Evolutionary conservation across 495 filamentous ascomycete species (phyloP).

Genomic region (Aspergillus incahuasiensis): DNA sequence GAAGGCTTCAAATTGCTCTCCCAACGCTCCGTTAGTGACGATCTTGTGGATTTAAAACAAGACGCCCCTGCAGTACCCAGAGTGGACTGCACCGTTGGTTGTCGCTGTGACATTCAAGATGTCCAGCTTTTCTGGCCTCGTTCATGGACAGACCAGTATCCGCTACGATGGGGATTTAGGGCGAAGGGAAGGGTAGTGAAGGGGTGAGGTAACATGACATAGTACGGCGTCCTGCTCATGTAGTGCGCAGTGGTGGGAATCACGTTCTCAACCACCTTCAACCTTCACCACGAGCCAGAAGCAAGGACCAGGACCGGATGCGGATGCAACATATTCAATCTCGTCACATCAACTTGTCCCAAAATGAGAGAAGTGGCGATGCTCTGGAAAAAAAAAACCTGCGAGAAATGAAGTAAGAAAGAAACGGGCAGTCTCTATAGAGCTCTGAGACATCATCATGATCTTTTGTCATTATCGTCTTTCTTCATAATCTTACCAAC

Average conservation of each 20-base stretch:
- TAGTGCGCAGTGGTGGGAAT: not conserved
- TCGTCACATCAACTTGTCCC: not conserved
- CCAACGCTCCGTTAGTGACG: slow-evolving; percentile 74
- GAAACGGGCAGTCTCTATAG: slow-evolving; percentile 8
- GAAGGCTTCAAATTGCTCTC: slow-evolving; percentile 49
- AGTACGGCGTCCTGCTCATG: not conserved
- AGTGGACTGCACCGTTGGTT: slow-evolving; percentile 65
- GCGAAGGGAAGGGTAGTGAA: not conserved
- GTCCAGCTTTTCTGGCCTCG: not conserved
- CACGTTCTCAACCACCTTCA: not conserved
- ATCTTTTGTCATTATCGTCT: slow-evolving; percentile 18
- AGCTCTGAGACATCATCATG: slow-evolving; percentile 16
- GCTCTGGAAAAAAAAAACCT: slow-evolving; percentile 5
- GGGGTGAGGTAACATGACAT: not conserved
- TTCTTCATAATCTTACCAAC: slow-evolving; percentile 23
- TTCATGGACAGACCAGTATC: not conserved
- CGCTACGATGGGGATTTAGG: not conserved
- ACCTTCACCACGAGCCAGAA: not conserved
- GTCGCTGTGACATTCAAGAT: not conserved
- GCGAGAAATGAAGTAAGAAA: slow-evolving; percentile 5
- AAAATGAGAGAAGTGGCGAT: slow-evolving; percentile 3
- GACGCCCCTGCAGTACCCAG: slow-evolving; percentile 61
- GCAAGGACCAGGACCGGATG: not conserved
- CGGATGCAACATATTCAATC: not conserved
- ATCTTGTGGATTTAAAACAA: slow-evolving; percentile 42